Conservation (phyloP, 495 filamentous ascomycete species). For the Penicillium waksmanii region DNA sequence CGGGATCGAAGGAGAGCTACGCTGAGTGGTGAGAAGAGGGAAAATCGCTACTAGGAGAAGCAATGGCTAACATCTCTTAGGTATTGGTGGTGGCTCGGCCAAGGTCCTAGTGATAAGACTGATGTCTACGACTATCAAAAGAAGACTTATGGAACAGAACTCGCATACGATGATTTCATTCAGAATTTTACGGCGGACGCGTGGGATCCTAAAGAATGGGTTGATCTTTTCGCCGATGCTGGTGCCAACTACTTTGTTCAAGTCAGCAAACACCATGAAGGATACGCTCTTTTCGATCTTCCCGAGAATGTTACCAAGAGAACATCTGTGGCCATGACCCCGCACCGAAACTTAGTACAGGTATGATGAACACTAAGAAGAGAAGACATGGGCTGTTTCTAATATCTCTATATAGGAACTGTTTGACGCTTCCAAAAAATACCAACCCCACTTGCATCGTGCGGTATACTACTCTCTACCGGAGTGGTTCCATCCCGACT, state of each 20-base stretch:
- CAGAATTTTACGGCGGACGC: constrained; percentile 52
- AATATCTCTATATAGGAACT: not conserved
- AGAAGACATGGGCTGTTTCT: constrained; percentile 20
- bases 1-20: constrained; percentile 51
- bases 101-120: constrained; percentile 29
- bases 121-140: constrained; percentile 54
- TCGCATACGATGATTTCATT: constrained; percentile 61
- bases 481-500: constrained; percentile 61
- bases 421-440: constrained; percentile 50
- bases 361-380: constrained; percentile 14
- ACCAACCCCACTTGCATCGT: constrained; percentile 53
- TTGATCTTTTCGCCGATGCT: constrained; percentile 57
- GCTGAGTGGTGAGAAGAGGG: constrained; percentile 50
- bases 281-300: constrained; percentile 57
- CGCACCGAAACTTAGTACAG: constrained; percentile 43
- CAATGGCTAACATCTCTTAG: constrained; percentile 13
- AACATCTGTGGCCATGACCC: constrained; percentile 47
- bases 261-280: constrained; percentile 57
- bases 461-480: constrained; percentile 59
- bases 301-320: constrained; percentile 44
- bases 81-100: constrained; percentile 46
- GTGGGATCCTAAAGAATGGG: constrained; percentile 58
- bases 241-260: constrained; percentile 61
- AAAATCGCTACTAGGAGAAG: not conserved
- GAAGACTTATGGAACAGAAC: constrained; percentile 49